phyloP scores from a whole-genome alignment of 2,329 filamentous ascomycete species.

The Penicillium sp. region DNA sequence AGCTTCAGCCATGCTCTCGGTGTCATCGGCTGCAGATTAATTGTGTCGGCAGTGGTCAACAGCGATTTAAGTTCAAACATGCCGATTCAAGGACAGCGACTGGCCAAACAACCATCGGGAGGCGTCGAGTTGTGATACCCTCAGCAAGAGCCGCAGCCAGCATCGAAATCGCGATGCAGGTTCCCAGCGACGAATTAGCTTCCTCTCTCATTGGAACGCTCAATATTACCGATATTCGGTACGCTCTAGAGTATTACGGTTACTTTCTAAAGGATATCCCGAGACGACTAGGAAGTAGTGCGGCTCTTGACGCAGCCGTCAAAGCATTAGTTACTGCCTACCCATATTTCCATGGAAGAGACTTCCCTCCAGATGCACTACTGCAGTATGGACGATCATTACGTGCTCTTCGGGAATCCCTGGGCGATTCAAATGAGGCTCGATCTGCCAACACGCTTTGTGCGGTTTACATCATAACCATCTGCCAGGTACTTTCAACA shows the following conservation, averaged over 20 bases:
- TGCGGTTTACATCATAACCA: slow-evolving; percentile 34
- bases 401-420: slow-evolving; percentile 25
- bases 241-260: slow-evolving; percentile 30
- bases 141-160: not conserved
- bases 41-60: slow-evolving; percentile 29
- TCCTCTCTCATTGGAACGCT: slow-evolving; percentile 21
- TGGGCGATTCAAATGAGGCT: slow-evolving; percentile 30
- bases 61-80: slow-evolving; percentile 31
- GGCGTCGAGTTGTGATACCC: not conserved
- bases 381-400: slow-evolving; percentile 27
- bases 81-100: not conserved
- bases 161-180: not conserved
- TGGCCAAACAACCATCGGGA: not conserved
- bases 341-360: slow-evolving; percentile 21
- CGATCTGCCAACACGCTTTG: slow-evolving; percentile 30
- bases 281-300: slow-evolving; percentile 25
- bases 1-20: slow-evolving; percentile 29
- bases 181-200: slow-evolving; percentile 16
- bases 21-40: slow-evolving; percentile 26
- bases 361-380: slow-evolving; percentile 19
- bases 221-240: slow-evolving; percentile 27
- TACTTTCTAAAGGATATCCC: slow-evolving; percentile 28
- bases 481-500: slow-evolving; percentile 30
- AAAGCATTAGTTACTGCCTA: slow-evolving; percentile 24
- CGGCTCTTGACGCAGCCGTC: slow-evolving; percentile 29